These are phyloP conservation scores for Barnettozyma sp. DNA, from an alignment of 805 yeast species.

Conservation along the genomic window DNA sequence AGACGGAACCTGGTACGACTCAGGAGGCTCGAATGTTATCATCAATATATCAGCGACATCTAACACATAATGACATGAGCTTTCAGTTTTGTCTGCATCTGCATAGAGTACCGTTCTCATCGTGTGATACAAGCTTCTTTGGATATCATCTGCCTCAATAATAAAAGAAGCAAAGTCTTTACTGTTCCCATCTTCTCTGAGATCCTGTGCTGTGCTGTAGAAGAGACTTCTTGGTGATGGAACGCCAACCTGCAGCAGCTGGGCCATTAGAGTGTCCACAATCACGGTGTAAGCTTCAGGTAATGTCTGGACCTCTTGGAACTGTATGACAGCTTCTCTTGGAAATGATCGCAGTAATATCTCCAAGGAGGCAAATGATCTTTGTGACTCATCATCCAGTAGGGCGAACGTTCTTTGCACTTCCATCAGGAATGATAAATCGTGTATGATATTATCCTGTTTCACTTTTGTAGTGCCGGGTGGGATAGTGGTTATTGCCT, in stretches of 20 bases:
- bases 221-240: constrained; percentile 6
- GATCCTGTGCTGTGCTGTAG: constrained; percentile 7
- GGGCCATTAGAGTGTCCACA: constrained; percentile 8
- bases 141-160: constrained; percentile 28
- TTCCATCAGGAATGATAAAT: constrained; percentile 29
- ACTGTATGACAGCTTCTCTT: constrained; percentile 12
- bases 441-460: constrained; percentile 22
- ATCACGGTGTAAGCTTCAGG: constrained; percentile 20
- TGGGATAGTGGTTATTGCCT: constrained; percentile 8
- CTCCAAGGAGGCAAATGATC: constrained; percentile 34
- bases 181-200: constrained; percentile 4
- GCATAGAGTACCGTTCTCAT: constrained; percentile 26
- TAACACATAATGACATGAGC: constrained; percentile 22
- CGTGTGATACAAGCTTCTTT: constrained; percentile 27
- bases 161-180: constrained; percentile 27
- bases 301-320: constrained; percentile 13
- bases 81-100: neutral
- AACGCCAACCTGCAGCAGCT: constrained; percentile 9
- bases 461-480: constrained; percentile 4
- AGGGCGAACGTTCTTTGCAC: constrained; percentile 34
- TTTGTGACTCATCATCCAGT: constrained; percentile 28
- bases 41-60: constrained; percentile 30
- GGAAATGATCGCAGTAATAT: constrained; percentile 28
- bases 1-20: constrained; percentile 8
- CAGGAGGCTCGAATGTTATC: constrained; percentile 24